Base-by-base conservation (phyloP, 441 rosid genomes). In the Populus tomentosa region DNA sequence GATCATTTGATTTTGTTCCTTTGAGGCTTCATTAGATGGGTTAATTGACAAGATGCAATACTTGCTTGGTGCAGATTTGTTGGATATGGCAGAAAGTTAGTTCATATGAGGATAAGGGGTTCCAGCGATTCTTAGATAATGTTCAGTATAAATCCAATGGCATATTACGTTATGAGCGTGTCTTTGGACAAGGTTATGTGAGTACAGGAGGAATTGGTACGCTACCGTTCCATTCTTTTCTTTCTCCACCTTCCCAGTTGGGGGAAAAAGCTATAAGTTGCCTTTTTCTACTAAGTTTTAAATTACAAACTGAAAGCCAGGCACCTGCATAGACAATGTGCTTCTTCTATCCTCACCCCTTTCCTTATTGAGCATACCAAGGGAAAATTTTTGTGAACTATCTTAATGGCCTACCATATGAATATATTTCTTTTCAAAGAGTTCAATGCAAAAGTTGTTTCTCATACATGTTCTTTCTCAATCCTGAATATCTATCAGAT, bases 191-290 rank as follows among this genome's bases (percentile, higher is more conserved):
- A 71, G 99, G 99, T 42, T 96, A 77, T 81, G 99, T 96, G 80
- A 96, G 98, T 94, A 91, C 98, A 46, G 99, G 98, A 80, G 98
- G 99, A 79, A 56, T 94, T 61, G 98, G 99, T 94, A 90, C 74
- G 83, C 75, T 40, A 16, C 35, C 5, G 59, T 42, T 63, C 53
- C 40, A 13, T 30, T 30, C 67, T 36, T 14, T 7, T 9, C 7
- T 18, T 76, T 33, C 42, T 7, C 21, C 7, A 3, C 30, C 46
- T 26, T n/a, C 32, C 46, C 21, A 28, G 8, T 23, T 11, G 38
- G 26, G 30, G 35, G 56, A 32, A 68, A 14, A 24, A n/a, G 24
- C 24, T 33, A 35, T 64, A 53, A 65, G 36, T 20, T 9, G 32
- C 36, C 67, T 7, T 68, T 32, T 64, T 69, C 33, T 33, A 69